These are phyloP conservation scores for Pyrenophora tritici-repentis DNA, from an alignment of 2,329 filamentous ascomycete species.

Conservation along the genomic window DNA sequence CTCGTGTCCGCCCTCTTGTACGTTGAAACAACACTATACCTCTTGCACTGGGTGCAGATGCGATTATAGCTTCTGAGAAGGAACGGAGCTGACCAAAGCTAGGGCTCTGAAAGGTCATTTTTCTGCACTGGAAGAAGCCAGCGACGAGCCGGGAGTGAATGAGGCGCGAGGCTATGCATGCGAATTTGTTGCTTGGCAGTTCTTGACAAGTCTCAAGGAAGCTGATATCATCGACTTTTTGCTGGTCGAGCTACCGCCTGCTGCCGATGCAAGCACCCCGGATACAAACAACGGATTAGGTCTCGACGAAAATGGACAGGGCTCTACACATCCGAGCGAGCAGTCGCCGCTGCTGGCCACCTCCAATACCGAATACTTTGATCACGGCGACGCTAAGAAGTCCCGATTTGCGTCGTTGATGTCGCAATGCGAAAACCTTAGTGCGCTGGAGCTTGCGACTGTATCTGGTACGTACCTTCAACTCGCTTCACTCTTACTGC, in stretches of 20 bases:
- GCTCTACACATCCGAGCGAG: constrained; percentile 21
- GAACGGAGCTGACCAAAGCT: constrained; percentile 18
- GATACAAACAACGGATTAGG: constrained; percentile 13
- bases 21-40: constrained; percentile 40
- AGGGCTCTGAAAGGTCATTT: constrained; percentile 80
- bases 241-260: constrained; percentile 69
- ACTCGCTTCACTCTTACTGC: not conserved
- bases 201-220: constrained; percentile 72
- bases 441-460: constrained; percentile 84
- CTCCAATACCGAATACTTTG: constrained; percentile 31
- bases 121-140: constrained; percentile 60
- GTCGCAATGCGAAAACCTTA: constrained; percentile 75
- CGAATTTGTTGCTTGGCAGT: constrained; percentile 81
- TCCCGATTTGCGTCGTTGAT: constrained; percentile 65
- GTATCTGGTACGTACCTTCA: constrained; percentile 60
- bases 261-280: constrained; percentile 18
- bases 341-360: constrained; percentile 33
- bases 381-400: constrained; percentile 34
- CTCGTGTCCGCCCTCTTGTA: constrained; percentile 76
- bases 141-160: constrained; percentile 66
- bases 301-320: constrained; percentile 18
- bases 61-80: not conserved
- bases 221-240: constrained; percentile 75
- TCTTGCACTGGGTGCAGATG: not conserved
- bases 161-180: constrained; percentile 74